Base-by-base conservation (phyloP, 768 basidiomycete species). In the Rhizopogon rudus region DNA sequence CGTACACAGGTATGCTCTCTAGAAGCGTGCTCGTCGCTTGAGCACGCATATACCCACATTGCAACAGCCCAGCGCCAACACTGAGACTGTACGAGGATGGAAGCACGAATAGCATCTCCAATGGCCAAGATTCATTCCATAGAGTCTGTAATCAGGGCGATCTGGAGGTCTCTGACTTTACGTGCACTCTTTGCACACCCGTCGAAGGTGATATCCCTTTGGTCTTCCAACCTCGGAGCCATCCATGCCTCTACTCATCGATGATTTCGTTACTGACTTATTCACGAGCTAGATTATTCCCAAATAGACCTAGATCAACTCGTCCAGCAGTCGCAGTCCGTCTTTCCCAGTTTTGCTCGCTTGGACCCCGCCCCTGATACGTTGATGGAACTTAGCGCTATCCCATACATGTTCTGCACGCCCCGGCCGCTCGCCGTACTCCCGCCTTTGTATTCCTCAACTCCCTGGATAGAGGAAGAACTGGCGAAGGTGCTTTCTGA, bases 361-460 rank as follows among this genome's bases (percentile, higher is more conserved):
- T 57, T 61, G 48, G 65, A 60, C 22, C 54, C 63, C 40, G 14
- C 2, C 42, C 31, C 63, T 3, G 53, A 59, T 17, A 37, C 60
- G 5, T 55, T 51, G 46, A 61, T 53, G 29, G 65, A 67, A 25
- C 65, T 69, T 44, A 71, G 69, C 3, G 69, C 69, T 17, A 63
- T 68, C 4, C 69, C 67, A 1, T 71, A 67, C 43, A 42, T 71
- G 10, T 69, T 65, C 52, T 53, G 63, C 41, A 61, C 67, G 16
- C 69, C 67, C 1, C 5, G 5, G 5, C 20, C 35, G 48, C 5
- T 20, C 33, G 7, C 9, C 5, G 5, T 13, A 49, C 48, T 8
- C 2, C 5, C 48, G 14, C 20, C 20, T 9, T 16, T 31, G 13
- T 13, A 20, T 35, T 35, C 14, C 20, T 10, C 14, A 3, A 5